phyloP scores from a whole-genome alignment of 2,329 filamentous ascomycete genomes.

The Neopestalotiopsis rosae region DNA sequence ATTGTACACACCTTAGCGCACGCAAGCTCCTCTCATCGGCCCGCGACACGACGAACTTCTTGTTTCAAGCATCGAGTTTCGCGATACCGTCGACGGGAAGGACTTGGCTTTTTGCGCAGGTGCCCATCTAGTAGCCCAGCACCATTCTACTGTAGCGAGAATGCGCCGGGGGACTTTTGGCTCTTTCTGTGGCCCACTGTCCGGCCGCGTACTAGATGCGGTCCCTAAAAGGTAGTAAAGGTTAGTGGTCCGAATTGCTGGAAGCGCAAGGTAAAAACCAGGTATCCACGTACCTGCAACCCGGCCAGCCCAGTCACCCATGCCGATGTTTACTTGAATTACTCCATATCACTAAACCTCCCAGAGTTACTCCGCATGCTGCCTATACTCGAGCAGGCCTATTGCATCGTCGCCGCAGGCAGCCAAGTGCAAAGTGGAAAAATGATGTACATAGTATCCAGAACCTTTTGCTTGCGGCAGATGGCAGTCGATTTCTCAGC shows the following conservation, averaged over 20 bases:
- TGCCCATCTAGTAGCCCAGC: too few relatives aligned
- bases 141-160: neutral
- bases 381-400: neutral
- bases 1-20: neutral
- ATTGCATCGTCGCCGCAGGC: neutral
- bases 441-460: neutral
- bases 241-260: neutral
- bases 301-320: neutral
- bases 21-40: neutral
- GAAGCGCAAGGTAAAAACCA: neutral
- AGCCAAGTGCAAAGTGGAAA: neutral
- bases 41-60: neutral
- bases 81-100: neutral
- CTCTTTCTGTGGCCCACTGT: neutral
- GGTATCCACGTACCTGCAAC: neutral
- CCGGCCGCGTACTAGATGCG: neutral
- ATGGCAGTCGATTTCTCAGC: neutral
- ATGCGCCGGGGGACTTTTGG: neutral
- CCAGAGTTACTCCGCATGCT: neutral
- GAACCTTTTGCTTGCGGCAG: neutral
- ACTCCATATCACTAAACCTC: neutral
- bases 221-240: neutral
- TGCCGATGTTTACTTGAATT: neutral
- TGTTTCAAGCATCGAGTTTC: neutral
- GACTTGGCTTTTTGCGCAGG: neutral